Evolutionary conservation across 345 rosid species (phyloP).

Genomic region (Ceriops decandra): DNA sequence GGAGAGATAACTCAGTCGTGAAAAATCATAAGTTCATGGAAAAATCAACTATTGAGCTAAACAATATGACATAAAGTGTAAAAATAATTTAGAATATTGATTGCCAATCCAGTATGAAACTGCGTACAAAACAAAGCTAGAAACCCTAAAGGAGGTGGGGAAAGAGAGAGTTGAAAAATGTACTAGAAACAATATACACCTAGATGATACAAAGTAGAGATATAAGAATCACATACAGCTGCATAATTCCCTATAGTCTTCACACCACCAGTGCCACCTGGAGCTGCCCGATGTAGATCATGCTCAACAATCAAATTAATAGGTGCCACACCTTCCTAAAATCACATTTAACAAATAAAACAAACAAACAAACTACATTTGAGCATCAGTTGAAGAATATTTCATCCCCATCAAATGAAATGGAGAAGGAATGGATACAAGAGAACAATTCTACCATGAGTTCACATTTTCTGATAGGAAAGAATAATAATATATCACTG

Average conservation of each 20-base stretch:
- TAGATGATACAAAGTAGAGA: not conserved
- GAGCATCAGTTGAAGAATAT: not conserved
- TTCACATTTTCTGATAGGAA: too few relatives aligned
- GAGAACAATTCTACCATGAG: too few relatives aligned
- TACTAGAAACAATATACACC: not conserved
- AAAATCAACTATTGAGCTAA: not conserved
- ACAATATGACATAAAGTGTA: too few relatives aligned
- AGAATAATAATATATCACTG: too few relatives aligned
- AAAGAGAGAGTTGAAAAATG: not conserved
- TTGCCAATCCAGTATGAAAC: not conserved
- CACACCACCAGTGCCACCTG: constrained; percentile 97
- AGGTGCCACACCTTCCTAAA: constrained; percentile 83
- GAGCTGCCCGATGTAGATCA: constrained; percentile 82
- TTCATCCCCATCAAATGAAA: not conserved
- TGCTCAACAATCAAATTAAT: constrained; percentile 57
- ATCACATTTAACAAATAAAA: constrained; percentile 10
- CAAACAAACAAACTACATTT: not conserved
- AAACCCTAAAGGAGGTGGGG: not conserved
- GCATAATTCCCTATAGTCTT: constrained; percentile 95
- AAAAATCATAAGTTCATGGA: not conserved
- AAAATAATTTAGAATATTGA: too few relatives aligned
- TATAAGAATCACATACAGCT: constrained; percentile 48
- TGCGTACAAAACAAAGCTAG: not conserved
- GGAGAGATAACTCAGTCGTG: not conserved
- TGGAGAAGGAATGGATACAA: not conserved